Evolutionary conservation across 208 protist species (phyloP).

Genomic region (Perkinsela sp.): DNA sequence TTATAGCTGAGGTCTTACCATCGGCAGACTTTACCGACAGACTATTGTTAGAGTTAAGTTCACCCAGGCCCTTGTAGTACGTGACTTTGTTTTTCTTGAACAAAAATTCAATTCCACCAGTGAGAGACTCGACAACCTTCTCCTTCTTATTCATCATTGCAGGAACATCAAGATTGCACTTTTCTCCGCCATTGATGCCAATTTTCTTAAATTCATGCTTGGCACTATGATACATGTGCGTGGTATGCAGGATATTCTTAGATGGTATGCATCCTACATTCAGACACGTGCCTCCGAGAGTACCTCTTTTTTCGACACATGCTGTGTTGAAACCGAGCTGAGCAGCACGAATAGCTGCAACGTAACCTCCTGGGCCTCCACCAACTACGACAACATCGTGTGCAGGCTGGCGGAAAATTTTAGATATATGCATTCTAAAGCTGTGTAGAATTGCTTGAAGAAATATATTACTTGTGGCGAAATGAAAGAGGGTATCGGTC

Average conservation of each 20-base stretch:
- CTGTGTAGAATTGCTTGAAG: too few relatives aligned
- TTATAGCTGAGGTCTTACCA: constrained; percentile 54
- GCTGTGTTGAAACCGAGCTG: constrained; percentile 92
- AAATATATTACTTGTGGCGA: too few relatives aligned
- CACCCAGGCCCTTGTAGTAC: constrained; percentile 78
- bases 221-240: constrained; percentile 85
- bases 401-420: too few relatives aligned
- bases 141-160: constrained; percentile 87
- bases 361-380: constrained; percentile 97
- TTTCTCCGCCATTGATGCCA: constrained; percentile 48
- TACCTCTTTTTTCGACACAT: constrained; percentile 91
- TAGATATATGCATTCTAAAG: too few relatives aligned
- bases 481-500: too few relatives aligned
- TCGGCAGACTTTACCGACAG: constrained; percentile 54
- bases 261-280: constrained; percentile 99
- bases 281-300: constrained; percentile 92
- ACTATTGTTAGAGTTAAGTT: constrained; percentile 21
- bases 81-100: constrained; percentile 97
- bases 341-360: constrained; percentile 95
- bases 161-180: constrained; percentile 65
- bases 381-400: constrained; percentile 94
- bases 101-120: constrained; percentile 87
- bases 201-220: constrained; percentile 69
- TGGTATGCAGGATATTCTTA: constrained; percentile 92
- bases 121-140: constrained; percentile 73